phyloP scores from a whole-genome alignment of 2,329 filamentous ascomycete genomes.

The Diaporthe amygdali region DNA sequence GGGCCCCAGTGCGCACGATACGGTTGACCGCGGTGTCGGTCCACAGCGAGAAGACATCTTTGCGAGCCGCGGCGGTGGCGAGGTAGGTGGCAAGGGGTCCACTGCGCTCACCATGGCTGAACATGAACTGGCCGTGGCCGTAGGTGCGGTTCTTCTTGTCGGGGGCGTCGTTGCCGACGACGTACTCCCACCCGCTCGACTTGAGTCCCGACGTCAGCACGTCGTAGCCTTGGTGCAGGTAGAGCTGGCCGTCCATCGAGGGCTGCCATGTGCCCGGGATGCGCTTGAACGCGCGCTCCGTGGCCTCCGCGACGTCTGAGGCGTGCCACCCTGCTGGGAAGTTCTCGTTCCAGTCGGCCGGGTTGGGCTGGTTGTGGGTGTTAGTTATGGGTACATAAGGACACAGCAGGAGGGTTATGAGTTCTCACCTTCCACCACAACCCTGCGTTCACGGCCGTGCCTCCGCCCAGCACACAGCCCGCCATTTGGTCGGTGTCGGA shows the following conservation, averaged over 20 bases:
- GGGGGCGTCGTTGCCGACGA: constrained; percentile 62
- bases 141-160: constrained; percentile 70
- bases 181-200: constrained; percentile 65
- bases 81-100: constrained; percentile 77
- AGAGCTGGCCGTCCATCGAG: constrained; percentile 69
- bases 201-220: constrained; percentile 64
- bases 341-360: constrained; percentile 72
- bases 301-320: constrained; percentile 63
- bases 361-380: constrained; percentile 48
- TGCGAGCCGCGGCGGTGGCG: constrained; percentile 57
- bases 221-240: constrained; percentile 69
- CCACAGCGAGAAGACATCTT: constrained; percentile 70
- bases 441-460: constrained; percentile 65
- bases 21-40: constrained; percentile 70
- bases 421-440: constrained; percentile 59
- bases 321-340: constrained; percentile 76
- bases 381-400: neutral
- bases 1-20: constrained; percentile 65
- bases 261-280: constrained; percentile 73
- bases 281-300: constrained; percentile 67
- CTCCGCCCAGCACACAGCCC: constrained; percentile 68
- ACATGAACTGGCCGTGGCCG: constrained; percentile 71
- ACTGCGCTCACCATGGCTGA: constrained; percentile 66
- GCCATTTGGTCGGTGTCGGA: constrained; percentile 71
- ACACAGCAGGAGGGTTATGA: rapidly evolving